phyloP scores from a whole-genome alignment of 768 basidiomycete species.

The Kwoniella dendrophila region DNA sequence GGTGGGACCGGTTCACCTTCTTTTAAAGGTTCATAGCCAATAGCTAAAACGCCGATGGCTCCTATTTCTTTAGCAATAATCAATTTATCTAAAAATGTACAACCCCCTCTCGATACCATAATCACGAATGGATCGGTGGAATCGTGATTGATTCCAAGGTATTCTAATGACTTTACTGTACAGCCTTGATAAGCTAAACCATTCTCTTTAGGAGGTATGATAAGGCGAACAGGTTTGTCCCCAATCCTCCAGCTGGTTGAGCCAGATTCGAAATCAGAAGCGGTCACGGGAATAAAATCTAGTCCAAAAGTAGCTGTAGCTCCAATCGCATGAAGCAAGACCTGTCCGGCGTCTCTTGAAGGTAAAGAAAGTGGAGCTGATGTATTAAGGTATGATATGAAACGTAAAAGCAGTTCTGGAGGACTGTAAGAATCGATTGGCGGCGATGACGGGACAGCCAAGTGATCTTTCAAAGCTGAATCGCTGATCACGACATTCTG shows the following conservation, averaged over 20 bases:
- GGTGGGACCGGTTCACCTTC: background rate
- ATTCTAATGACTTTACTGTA: background rate
- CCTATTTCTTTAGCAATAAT: slow-evolving; percentile 68
- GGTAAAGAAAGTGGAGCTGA: background rate
- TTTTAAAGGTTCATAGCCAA: slow-evolving; percentile 50
- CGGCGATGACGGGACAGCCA: slow-evolving; percentile 31
- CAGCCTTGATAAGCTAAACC: slow-evolving; percentile 14
- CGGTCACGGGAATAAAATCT: slow-evolving; percentile 54
- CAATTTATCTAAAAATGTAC: slow-evolving; percentile 86
- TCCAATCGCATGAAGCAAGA: slow-evolving; percentile 61
- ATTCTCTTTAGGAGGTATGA: slow-evolving; percentile 9
- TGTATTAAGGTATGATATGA: slow-evolving; percentile 56
- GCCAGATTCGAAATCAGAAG: slow-evolving; percentile 17
- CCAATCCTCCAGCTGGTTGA: slow-evolving; percentile 14
- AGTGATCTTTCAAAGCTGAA: slow-evolving; percentile 55
- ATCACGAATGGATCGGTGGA: slow-evolving; percentile 58
- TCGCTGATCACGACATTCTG: slow-evolving; percentile 85
- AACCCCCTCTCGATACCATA: slow-evolving; percentile 70
- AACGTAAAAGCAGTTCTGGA: slow-evolving; percentile 63
- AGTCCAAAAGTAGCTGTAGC: slow-evolving; percentile 73
- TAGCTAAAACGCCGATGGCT: slow-evolving; percentile 76
- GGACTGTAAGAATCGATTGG: slow-evolving; percentile 57
- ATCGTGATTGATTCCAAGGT: slow-evolving; percentile 1
- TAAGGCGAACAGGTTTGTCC: slow-evolving; percentile 2
- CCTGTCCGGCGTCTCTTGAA: slow-evolving; percentile 57